Evolutionary conservation across 169 alveolate species (phyloP).

Genomic region (Cryptosporidium ubiquitum): DNA sequence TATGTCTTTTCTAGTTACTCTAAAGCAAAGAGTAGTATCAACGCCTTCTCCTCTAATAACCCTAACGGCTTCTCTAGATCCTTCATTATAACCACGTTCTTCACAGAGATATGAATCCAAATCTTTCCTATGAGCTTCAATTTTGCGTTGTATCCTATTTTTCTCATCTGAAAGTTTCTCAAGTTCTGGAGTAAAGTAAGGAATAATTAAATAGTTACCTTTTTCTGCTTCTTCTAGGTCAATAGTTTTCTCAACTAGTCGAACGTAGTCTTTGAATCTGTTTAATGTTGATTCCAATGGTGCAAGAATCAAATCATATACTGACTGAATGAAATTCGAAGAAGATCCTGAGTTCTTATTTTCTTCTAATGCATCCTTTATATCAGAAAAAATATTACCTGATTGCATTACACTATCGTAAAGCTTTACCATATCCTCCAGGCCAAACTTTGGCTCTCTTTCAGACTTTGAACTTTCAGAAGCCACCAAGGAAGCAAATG

Average conservation of each 20-base stretch:
- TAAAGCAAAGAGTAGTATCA: constrained; percentile 85
- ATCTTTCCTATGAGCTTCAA: constrained; percentile 85
- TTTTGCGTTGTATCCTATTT: constrained; percentile 81
- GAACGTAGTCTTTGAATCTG: constrained; percentile 85
- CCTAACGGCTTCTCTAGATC: constrained; percentile 75
- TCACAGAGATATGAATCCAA: constrained; percentile 83
- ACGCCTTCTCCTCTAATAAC: constrained; percentile 74
- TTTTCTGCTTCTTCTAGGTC: constrained; percentile 91
- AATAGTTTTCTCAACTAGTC: constrained; percentile 91
- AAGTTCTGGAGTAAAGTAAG: constrained; percentile 85
- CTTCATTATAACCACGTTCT: constrained; percentile 76
- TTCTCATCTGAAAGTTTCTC: constrained; percentile 81
- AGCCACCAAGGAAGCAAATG: constrained; percentile 74
- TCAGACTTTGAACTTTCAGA: constrained; percentile 62
- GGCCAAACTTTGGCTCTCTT: constrained; percentile 79
- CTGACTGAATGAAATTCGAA: background rate
- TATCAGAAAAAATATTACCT: constrained; percentile 22
- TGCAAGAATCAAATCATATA: constrained; percentile 71
- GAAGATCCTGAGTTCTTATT: background rate
- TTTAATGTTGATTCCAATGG: constrained; percentile 84
- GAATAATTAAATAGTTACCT: constrained; percentile 87
- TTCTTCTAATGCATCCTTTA: constrained; percentile 38
- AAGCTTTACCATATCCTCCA: constrained; percentile 87
- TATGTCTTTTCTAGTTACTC: constrained; percentile 86
- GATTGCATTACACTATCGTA: constrained; percentile 77